A percentile compares a stretch with the other conserved stretches of the same genome.
Conservation (phyloP, 108 stramenopile genomes). For the Discostella pseudostelligera region DNA sequence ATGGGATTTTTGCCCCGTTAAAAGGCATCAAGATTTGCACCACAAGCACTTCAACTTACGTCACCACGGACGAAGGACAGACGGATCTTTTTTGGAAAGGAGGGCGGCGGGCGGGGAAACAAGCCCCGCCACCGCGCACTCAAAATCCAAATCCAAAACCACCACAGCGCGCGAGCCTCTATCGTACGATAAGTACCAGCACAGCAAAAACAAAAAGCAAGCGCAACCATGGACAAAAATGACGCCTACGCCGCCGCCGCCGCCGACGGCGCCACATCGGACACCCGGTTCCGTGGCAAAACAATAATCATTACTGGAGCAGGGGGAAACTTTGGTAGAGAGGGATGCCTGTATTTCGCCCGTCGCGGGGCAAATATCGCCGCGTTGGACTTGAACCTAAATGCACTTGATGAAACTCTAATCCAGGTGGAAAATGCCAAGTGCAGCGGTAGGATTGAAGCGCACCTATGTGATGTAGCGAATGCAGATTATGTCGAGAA, state of each 20-base stretch:
- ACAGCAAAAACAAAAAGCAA: too few relatives aligned
- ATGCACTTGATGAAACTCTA: constrained; percentile 64
- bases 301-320: constrained; percentile 85
- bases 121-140: too few relatives aligned
- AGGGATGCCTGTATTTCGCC: constrained; percentile 76
- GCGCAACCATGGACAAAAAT: constrained; percentile 1
- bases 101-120: too few relatives aligned
- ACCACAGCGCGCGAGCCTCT: too few relatives aligned
- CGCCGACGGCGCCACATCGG: constrained; percentile 2
- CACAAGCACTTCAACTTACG: too few relatives aligned
- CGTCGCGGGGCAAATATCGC: constrained; percentile 79
- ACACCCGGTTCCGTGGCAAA: constrained; percentile 53
- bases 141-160: too few relatives aligned
- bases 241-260: not conserved
- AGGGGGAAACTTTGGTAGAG: constrained; percentile 86
- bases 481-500: constrained; percentile 48
- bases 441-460: constrained; percentile 13
- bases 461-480: constrained; percentile 72
- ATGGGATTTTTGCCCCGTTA: too few relatives aligned
- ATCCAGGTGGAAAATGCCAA: constrained; percentile 11
- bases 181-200: too few relatives aligned
- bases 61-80: too few relatives aligned
- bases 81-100: too few relatives aligned
- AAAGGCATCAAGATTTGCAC: too few relatives aligned
- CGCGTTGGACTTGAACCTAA: constrained; percentile 65